Conservation (phyloP, 192 early-diverging fungal species). For the Coemansia sp. region DNA sequence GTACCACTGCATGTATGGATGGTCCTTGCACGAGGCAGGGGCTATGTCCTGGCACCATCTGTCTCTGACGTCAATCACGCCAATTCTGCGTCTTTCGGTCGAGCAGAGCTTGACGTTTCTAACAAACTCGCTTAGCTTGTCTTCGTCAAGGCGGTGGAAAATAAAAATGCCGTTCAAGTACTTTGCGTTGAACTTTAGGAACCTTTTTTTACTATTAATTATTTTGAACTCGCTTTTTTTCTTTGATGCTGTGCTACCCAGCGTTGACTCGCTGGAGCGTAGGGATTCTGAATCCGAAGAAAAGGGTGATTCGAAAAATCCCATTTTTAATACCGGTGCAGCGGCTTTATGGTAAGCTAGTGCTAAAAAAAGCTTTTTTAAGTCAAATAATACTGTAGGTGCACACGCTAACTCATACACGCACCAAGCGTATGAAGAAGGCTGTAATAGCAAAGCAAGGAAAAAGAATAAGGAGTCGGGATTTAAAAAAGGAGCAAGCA, state of each 20-base stretch:
- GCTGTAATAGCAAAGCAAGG: not conserved
- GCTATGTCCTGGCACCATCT: constrained; percentile 3
- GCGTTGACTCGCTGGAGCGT: not conserved
- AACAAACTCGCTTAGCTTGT: not conserved
- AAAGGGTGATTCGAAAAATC: not conserved
- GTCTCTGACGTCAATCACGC: constrained; percentile 6
- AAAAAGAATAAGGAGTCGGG: not conserved
- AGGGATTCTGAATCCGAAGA: constrained; percentile 11
- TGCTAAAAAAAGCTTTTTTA: too few relatives aligned
- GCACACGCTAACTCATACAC: not conserved
- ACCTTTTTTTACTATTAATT: constrained; percentile 3
- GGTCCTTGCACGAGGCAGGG: constrained; percentile 11
- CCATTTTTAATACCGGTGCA: not conserved
- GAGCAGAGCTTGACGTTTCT: constrained; percentile 4
- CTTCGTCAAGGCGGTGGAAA: constrained; percentile 5
- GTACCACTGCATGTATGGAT: constrained; percentile 12
- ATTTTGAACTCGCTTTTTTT: constrained; percentile 10
- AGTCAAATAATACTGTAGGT: too few relatives aligned
- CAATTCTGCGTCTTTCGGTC: not conserved
- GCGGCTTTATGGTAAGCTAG: not conserved
- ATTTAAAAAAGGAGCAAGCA: not conserved
- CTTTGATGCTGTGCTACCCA: not conserved
- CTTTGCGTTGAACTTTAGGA: constrained; percentile 8
- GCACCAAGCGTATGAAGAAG: not conserved
- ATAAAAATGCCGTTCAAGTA: constrained; percentile 5